Evolutionary conservation across 2,329 filamentous ascomycete genomes (phyloP).

Genomic region (Colletotrichum sp.): DNA sequence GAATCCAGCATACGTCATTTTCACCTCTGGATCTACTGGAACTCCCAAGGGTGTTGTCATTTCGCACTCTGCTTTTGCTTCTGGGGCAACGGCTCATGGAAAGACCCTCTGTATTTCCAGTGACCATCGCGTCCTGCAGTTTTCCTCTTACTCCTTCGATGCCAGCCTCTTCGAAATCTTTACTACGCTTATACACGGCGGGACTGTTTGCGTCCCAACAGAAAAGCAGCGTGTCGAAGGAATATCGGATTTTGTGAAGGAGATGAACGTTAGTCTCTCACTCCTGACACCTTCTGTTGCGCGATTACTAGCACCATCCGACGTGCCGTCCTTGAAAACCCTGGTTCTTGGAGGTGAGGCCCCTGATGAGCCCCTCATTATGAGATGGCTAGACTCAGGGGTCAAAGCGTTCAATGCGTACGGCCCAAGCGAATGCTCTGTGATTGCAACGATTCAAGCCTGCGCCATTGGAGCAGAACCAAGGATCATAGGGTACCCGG

Average conservation of each 20-base stretch:
- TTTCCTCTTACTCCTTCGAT: slow-evolving; percentile 42
- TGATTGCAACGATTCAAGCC: slow-evolving; percentile 46
- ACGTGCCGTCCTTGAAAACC: background rate
- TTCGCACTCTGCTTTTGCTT: slow-evolving; percentile 23
- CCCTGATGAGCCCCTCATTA: background rate
- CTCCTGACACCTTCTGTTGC: slow-evolving; percentile 14
- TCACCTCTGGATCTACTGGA: slow-evolving; percentile 49
- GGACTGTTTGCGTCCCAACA: slow-evolving; percentile 41
- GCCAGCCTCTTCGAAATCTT: slow-evolving; percentile 38
- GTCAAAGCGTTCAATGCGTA: slow-evolving; percentile 28
- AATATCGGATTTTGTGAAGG: slow-evolving; percentile 5
- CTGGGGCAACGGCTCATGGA: slow-evolving; percentile 21
- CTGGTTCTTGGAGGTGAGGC: slow-evolving; percentile 8
- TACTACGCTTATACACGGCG: slow-evolving; percentile 38
- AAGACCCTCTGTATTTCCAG: background rate
- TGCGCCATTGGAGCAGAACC: background rate
- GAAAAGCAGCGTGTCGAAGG: slow-evolving; percentile 35
- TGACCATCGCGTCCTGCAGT: slow-evolving; percentile 23
- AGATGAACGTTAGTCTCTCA: background rate
- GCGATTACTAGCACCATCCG: background rate
- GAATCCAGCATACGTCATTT: slow-evolving; percentile 37
- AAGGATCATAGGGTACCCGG: slow-evolving; percentile 20
- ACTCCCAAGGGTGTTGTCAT: slow-evolving; percentile 50
- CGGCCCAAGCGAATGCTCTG: slow-evolving; percentile 39
- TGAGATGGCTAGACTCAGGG: slow-evolving; percentile 25